phyloP scores from a whole-genome alignment of 2,329 filamentous ascomycete genomes.

The Colletotrichum destructivum region DNA sequence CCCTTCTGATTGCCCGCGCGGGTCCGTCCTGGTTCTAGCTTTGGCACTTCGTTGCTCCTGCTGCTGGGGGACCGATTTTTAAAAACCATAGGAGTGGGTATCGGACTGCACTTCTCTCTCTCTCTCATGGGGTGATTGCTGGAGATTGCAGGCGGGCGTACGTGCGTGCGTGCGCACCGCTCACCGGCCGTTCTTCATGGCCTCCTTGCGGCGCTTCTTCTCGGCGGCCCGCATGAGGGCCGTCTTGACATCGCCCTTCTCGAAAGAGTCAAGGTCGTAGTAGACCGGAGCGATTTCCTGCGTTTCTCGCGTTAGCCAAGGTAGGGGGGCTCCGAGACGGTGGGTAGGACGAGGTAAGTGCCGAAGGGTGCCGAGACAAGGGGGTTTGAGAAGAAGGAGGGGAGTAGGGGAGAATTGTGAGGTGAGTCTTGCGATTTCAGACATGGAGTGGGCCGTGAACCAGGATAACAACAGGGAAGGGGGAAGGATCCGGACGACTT shows the following conservation, averaged over 20 bases:
- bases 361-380: constrained; percentile 11
- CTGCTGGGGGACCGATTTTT: too few species aligned
- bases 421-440: constrained; percentile 5
- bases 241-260: constrained; percentile 87
- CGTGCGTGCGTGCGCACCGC: background rate
- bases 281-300: constrained; percentile 95
- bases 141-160: background rate
- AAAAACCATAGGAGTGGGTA: background rate
- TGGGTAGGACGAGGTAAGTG: constrained; percentile 18
- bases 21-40: background rate
- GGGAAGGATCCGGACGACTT: constrained; percentile 52
- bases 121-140: background rate
- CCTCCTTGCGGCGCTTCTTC: constrained; percentile 73
- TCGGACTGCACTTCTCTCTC: background rate
- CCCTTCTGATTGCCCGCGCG: background rate
- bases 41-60: too few species aligned
- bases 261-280: constrained; percentile 88
- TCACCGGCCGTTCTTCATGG: constrained; percentile 66
- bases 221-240: constrained; percentile 71
- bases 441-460: background rate
- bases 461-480: background rate
- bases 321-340: background rate
- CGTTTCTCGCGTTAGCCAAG: constrained; percentile 20
- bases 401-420: too few species aligned
- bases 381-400: background rate